phyloP scores from a whole-genome alignment of 2,329 filamentous ascomycete species.

The Septoria petroselini region DNA sequence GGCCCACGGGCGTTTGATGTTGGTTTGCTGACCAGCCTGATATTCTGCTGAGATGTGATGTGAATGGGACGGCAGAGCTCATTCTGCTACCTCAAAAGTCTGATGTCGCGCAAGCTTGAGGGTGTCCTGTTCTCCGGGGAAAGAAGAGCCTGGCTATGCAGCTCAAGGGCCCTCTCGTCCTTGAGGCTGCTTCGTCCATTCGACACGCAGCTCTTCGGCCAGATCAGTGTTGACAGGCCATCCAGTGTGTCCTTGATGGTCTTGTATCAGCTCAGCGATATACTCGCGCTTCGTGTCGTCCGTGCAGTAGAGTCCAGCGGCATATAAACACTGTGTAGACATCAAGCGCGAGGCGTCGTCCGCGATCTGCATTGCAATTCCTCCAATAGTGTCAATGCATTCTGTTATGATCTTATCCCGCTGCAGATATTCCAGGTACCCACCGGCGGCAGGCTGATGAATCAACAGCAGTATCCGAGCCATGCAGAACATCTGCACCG shows the following conservation, averaged over 20 bases:
- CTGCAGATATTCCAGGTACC: slow-evolving; percentile 48
- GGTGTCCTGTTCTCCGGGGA: no score
- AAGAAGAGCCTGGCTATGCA: no score
- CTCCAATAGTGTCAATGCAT: slow-evolving; percentile 50
- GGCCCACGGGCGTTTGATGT: background rate
- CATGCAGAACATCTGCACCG: slow-evolving; percentile 54
- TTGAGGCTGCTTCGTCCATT: slow-evolving; percentile 26
- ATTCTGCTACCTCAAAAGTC: no score
- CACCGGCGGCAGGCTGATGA: slow-evolving; percentile 52
- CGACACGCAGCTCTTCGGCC: slow-evolving; percentile 28
- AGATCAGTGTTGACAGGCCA: slow-evolving; percentile 41
- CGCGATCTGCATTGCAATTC: slow-evolving; percentile 48
- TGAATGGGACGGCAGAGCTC: no score
- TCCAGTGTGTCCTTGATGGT: slow-evolving; percentile 41
- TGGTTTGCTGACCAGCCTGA: no score
- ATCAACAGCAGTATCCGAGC: slow-evolving; percentile 54
- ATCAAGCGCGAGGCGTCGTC: slow-evolving; percentile 46
- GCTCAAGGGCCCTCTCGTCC: background rate
- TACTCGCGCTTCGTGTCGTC: slow-evolving; percentile 39
- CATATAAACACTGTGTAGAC: slow-evolving; percentile 46
- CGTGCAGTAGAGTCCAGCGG: slow-evolving; percentile 45
- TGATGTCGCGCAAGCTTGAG: background rate
- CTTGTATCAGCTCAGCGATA: slow-evolving; percentile 41
- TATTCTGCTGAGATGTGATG: no score
- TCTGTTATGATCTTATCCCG: slow-evolving; percentile 48